These are phyloP conservation scores for Miscanthus sacchariflorus DNA, from an alignment of 202 grass and related monocot species.

Conservation along the genomic window DNA sequence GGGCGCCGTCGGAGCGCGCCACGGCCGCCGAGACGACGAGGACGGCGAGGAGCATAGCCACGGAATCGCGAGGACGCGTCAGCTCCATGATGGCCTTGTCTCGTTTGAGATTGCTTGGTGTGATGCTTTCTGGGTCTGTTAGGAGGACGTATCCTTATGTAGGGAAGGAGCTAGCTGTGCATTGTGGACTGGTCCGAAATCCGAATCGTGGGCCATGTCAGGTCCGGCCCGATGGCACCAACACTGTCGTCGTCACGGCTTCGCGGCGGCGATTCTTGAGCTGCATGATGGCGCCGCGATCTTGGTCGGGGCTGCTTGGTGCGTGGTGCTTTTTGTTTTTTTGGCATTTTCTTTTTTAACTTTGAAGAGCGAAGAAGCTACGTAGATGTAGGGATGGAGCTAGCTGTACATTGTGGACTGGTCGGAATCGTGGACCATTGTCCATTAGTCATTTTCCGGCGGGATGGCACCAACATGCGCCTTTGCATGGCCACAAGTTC, in stretches of 20 bases:
- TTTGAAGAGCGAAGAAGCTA: too few relatives aligned
- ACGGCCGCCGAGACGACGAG: constrained; percentile 25
- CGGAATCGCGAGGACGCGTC: neutral
- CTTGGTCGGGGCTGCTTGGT: too few relatives aligned
- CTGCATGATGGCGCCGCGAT: too few relatives aligned
- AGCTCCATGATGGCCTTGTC: neutral
- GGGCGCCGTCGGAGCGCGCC: neutral
- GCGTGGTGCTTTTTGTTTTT: too few relatives aligned
- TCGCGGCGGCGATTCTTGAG: too few relatives aligned
- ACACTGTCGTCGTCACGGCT: too few relatives aligned
- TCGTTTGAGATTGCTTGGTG: neutral
- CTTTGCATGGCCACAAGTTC: too few relatives aligned
- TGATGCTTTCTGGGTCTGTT: neutral
- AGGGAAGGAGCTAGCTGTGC: neutral
- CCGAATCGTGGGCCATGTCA: neutral
- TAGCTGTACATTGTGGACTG: constrained; percentile 13
- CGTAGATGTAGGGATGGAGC: neutral
- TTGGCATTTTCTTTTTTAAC: too few relatives aligned
- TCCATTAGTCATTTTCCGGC: neutral
- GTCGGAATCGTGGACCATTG: neutral
- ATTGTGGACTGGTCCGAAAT: neutral
- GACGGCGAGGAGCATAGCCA: constrained; percentile 26
- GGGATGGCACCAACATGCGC: too few relatives aligned
- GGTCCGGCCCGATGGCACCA: too few relatives aligned
- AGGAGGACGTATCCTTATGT: neutral